Evolutionary conservation across 2,329 filamentous ascomycete species (phyloP), one percentile per base, ranked within the genome.

Genomic region (Monosporascus sp.): DNA sequence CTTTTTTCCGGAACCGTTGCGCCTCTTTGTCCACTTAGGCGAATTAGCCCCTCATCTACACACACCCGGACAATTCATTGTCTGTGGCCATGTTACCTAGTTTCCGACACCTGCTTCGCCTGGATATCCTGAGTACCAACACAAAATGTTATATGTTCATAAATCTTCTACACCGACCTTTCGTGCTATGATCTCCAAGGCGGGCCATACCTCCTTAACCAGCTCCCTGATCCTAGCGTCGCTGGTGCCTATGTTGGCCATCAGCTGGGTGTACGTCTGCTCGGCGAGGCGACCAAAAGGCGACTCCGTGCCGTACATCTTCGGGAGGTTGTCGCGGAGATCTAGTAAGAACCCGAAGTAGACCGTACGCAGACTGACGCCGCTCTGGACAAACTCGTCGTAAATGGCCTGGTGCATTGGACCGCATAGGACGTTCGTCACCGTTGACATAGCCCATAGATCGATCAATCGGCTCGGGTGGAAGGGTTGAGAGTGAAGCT

Each of bases 311-410:
- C 60, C 59, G 48, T 59, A 64, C 57, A 62, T 62, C 31, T 50
- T 49, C 17, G 57, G 56, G 3, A 57, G 52, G 50, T 65, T 41
- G 15, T 66, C 62, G 50, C 61, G 56, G 17, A 64, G 49, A 20
- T 62, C 60, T 47, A 65, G 59, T 9, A 67, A 54, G 25, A 65
- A 60, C 6, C 62, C 63, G 48, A 63, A 58, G 44, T 63, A 65
- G 27, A 60, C 43, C 44, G 62, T 41, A 43, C 62, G 60, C 48
- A 64, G 57, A 38, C 64, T 59, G n/a, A 66, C 5, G 22, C 60
- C 61, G 22, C 51, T 52, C 44, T 58, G 39, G 9, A 56, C 54
- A 24, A 65, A 52, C 45, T 65, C 63, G 18, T 61, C 49, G 48
- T 59, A 60, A 11, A 65, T 44, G 9, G 59, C 57, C 50, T 57